phyloP scores from a whole-genome alignment of 2,329 filamentous ascomycete genomes.

The Stachybotrys chlorohalonatus region DNA sequence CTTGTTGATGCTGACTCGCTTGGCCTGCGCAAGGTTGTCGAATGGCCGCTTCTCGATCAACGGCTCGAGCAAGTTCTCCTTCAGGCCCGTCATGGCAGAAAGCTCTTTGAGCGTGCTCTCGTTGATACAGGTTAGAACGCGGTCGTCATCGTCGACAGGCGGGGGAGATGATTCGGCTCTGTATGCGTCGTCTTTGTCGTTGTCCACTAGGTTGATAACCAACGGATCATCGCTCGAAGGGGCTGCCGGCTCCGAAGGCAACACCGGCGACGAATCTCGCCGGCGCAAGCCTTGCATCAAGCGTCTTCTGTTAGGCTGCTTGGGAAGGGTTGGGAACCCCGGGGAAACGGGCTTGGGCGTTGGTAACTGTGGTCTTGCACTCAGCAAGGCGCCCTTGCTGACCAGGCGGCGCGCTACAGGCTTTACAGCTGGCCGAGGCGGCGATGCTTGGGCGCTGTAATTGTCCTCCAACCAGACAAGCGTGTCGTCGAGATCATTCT shows the following conservation, averaged over 20 bases:
- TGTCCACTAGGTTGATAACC: slow-evolving; percentile 25
- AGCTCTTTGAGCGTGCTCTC: slow-evolving; percentile 66
- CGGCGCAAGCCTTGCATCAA: slow-evolving; percentile 26
- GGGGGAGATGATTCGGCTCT: slow-evolving; percentile 23
- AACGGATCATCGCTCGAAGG: slow-evolving; percentile 25
- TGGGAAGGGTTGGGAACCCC: slow-evolving; percentile 17
- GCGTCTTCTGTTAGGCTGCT: slow-evolving; percentile 21
- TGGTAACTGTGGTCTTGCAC: slow-evolving; percentile 6
- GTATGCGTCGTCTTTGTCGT: slow-evolving; percentile 32
- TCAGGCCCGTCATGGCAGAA: slow-evolving; percentile 70
- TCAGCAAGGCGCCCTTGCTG: slow-evolving; percentile 18
- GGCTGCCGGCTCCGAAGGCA: slow-evolving; percentile 8
- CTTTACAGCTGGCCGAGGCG: slow-evolving; percentile 9
- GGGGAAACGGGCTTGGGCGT: slow-evolving; percentile 9
- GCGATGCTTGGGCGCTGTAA: slow-evolving; percentile 3
- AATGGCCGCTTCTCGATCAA: slow-evolving; percentile 74
- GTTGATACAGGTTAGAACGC: slow-evolving; percentile 75
- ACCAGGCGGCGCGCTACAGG: slow-evolving; percentile 17
- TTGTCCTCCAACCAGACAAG: slow-evolving; percentile 18
- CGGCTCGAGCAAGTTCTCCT: slow-evolving; percentile 57
- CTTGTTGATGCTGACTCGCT: slow-evolving; percentile 49
- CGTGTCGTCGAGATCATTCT: slow-evolving; percentile 26
- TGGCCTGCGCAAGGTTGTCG: slow-evolving; percentile 52
- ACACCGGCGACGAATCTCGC: slow-evolving; percentile 11
- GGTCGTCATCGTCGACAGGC: slow-evolving; percentile 20